Evolutionary conservation across 306 rosid species (phyloP), one percentile per base, ranked within the genome.

Genomic region (Prunus dulcis): DNA sequence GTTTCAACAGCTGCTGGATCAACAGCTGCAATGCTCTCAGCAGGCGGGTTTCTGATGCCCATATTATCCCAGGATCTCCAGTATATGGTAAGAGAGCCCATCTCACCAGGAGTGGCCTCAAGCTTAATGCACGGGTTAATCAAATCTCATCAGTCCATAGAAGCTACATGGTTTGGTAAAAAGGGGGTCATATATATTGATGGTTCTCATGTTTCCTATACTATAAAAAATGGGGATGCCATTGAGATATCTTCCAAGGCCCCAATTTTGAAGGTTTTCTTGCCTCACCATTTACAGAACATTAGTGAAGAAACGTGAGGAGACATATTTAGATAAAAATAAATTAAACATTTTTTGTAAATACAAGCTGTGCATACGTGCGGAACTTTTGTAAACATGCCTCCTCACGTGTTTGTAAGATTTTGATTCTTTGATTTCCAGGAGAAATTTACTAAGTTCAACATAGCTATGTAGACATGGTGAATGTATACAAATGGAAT

Each of bases 11-110:
- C 92, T 57, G 92, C 97, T 1, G 97, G 98, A 80, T 89, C 98
- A 80, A 90, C 98, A 1, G 97, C 97, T 72, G 97, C 98, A 46
- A 92, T 95, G 98, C 93, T 52, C 49, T 90, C 97, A 30, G 96
- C 98, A 11, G 97, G 97, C 28, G 97, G 98, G 72, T 86, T 82
- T 80, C 84, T 76, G 4, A 90, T 92, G 97, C 89, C 89, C 45
- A 86, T 88, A 78, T 78, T 83, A 81, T 92, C 97, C 18, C 86
- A 6, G 71, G 90, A 89, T 72, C 96, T 95, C 75, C 98, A 95
- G 71, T 95, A 90, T 70, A 92, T 89, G 97, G 96, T 86, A 71
- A 89, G 98, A 86, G 98, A 95, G 86, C 97, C 98, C 51, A 85
- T 88, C 72, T 79, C 85, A 17, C 86, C 82, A 0, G 91, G 84